Evolutionary conservation across 257 asterid genomes (phyloP).

Genomic region (Dorcoceras hygrometricum): DNA sequence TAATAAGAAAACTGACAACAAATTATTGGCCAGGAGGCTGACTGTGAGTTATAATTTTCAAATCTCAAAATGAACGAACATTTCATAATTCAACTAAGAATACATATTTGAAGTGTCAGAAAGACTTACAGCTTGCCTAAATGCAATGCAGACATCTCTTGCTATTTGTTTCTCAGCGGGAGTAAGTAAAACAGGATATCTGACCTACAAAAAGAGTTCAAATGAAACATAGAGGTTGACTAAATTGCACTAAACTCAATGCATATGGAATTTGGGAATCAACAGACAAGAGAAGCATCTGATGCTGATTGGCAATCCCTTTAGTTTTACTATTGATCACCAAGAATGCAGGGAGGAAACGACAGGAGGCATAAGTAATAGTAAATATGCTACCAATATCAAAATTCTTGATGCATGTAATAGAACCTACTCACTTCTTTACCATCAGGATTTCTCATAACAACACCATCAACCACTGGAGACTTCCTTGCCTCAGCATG

Average conservation of each 20-base stretch:
- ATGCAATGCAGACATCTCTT: slow-evolving; percentile 56
- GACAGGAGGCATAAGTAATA: slow-evolving; percentile 14
- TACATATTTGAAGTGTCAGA: background rate
- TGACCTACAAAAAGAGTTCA: slow-evolving; percentile 33
- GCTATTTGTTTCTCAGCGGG: slow-evolving; percentile 61
- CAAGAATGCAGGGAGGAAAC: slow-evolving; percentile 7
- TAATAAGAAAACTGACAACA: background rate
- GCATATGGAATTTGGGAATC: slow-evolving; percentile 4
- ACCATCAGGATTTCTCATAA: slow-evolving; percentile 93
- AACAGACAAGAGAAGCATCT: slow-evolving; percentile 13
- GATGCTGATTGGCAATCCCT: slow-evolving; percentile 15
- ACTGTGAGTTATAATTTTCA: slow-evolving; percentile 7
- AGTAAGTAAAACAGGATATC: slow-evolving; percentile 61
- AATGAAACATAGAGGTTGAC: background rate
- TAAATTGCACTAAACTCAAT: slow-evolving; percentile 3
- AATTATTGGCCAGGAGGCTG: slow-evolving; percentile 4
- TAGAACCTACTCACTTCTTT: slow-evolving; percentile 64
- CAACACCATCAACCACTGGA: slow-evolving; percentile 97
- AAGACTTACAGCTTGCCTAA: slow-evolving; percentile 53
- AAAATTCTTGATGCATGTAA: background rate
- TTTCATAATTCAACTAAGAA: background rate
- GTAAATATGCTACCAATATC: slow-evolving; percentile 23
- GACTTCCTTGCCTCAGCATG: slow-evolving; percentile 96
- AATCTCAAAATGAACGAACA: background rate
- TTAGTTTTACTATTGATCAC: slow-evolving; percentile 9